A percentile compares a stretch with the other conserved stretches of the same genome.
These are phyloP conservation scores for Acidiella bohemica DNA, from an alignment of 495 filamentous ascomycete species.

Conservation along the genomic window DNA sequence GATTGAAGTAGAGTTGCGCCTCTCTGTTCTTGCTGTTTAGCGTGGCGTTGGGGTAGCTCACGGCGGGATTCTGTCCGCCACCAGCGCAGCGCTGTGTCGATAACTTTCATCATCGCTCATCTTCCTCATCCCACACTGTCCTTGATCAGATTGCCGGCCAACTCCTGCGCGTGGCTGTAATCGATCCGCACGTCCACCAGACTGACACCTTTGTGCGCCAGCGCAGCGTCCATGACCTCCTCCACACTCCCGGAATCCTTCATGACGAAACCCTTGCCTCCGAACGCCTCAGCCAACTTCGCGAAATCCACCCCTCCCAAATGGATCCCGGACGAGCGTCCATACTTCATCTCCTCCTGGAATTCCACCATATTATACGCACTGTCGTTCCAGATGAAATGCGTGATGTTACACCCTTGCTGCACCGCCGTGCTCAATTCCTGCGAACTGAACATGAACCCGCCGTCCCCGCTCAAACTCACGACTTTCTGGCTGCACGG, in stretches of 20 bases:
- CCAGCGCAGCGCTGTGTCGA: too few relatives aligned
- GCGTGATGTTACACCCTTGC: slow-evolving; percentile 31
- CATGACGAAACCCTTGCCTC: slow-evolving; percentile 26
- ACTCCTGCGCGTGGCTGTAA: slow-evolving; percentile 20
- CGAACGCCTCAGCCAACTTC: slow-evolving; percentile 29
- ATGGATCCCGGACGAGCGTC: slow-evolving; percentile 25
- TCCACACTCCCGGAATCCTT: slow-evolving; percentile 21
- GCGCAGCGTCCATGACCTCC: slow-evolving; percentile 25
- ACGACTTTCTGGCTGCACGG: slow-evolving; percentile 28
- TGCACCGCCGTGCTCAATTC: slow-evolving; percentile 25
- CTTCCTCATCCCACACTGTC: slow-evolving; percentile 18
- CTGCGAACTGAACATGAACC: slow-evolving; percentile 32
- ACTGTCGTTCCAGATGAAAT: slow-evolving; percentile 33
- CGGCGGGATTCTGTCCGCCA: not conserved
- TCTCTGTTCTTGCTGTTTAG: too few relatives aligned
- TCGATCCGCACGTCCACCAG: slow-evolving; percentile 31
- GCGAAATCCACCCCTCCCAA: slow-evolving; percentile 30
- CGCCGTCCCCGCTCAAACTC: slow-evolving; percentile 24
- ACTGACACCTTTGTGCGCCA: slow-evolving; percentile 26
- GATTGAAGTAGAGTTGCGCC: too few relatives aligned
- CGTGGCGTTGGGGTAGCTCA: too few relatives aligned
- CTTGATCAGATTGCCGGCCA: slow-evolving; percentile 17
- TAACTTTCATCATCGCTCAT: too few relatives aligned
- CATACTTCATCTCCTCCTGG: slow-evolving; percentile 33
- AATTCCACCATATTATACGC: slow-evolving; percentile 34